These are phyloP conservation scores for Hemileccinum rubropunctum DNA, from an alignment of 768 basidiomycete genomes.

Conservation along the genomic window DNA sequence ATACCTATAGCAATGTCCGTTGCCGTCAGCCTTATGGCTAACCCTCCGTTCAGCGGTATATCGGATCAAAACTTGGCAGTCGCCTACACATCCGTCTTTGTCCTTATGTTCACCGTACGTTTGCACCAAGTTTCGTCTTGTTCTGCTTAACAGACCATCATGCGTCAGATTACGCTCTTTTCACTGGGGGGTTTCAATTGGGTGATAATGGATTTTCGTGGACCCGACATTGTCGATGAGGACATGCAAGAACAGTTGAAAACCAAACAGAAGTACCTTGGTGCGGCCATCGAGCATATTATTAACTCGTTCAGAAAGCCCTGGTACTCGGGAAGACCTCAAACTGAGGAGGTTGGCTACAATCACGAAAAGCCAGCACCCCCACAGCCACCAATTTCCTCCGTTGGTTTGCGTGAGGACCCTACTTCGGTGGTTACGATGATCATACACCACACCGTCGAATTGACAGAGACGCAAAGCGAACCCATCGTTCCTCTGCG, in stretches of 20 bases:
- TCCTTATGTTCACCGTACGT: slow-evolving; percentile 58
- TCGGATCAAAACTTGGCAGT: slow-evolving; percentile 59
- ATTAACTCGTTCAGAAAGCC: not conserved
- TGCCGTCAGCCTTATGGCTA: slow-evolving; percentile 57
- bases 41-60: slow-evolving; percentile 58
- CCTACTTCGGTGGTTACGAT: slow-evolving; percentile 2
- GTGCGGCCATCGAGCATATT: slow-evolving; percentile 10
- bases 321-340: not conserved
- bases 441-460: slow-evolving; percentile 1
- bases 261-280: slow-evolving; percentile 31
- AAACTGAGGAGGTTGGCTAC: not conserved
- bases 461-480: not conserved
- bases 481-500: not conserved
- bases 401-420: not conserved
- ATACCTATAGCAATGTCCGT: slow-evolving; percentile 55
- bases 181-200: slow-evolving; percentile 55
- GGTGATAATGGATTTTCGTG: slow-evolving; percentile 61
- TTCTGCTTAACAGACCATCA: not conserved
- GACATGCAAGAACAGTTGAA: slow-evolving; percentile 48
- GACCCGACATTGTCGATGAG: slow-evolving; percentile 59
- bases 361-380: slow-evolving; percentile 10
- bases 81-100: slow-evolving; percentile 62
- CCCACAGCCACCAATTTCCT: not conserved
- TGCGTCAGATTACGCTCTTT: slow-evolving; percentile 56
- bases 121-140: not conserved